phyloP scores from a whole-genome alignment of 2,329 filamentous ascomycete genomes.

The Neospermospora avenae region DNA sequence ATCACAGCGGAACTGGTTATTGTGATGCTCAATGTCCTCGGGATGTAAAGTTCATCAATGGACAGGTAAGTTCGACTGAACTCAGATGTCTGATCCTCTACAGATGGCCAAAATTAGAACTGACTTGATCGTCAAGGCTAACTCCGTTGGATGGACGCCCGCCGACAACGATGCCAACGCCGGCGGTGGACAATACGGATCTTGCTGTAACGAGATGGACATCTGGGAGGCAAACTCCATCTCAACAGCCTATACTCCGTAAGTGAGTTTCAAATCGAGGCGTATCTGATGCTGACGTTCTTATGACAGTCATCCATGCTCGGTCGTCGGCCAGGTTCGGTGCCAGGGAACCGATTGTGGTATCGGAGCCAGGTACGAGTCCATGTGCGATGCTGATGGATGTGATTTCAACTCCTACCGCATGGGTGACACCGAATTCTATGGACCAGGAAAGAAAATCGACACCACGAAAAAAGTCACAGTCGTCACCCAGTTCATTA shows the following conservation, averaged over 20 bases:
- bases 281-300: neutral
- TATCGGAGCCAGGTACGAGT: conserved; percentile 47
- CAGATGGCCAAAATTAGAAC: neutral
- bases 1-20: conserved; percentile 54
- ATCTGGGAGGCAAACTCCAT: conserved; percentile 63
- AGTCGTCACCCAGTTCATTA: conserved; percentile 59
- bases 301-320: conserved; percentile 48
- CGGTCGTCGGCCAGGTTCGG: conserved; percentile 40
- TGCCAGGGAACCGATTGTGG: conserved; percentile 45
- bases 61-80: conserved; percentile 39
- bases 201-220: conserved; percentile 68
- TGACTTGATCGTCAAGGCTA: conserved; percentile 41
- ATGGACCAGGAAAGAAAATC: conserved; percentile 49
- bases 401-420: conserved; percentile 62
- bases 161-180: conserved; percentile 49
- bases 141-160: conserved; percentile 50
- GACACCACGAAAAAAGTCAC: conserved; percentile 51
- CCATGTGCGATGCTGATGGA: conserved; percentile 58
- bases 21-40: conserved; percentile 58
- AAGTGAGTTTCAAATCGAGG: neutral
- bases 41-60: conserved; percentile 53
- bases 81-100: neutral
- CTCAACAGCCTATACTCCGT: conserved; percentile 54
- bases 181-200: conserved; percentile 51
- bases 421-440: conserved; percentile 54